Conservation (phyloP, 208 protist genomes). For the Vickermania ingenoplastis region DNA sequence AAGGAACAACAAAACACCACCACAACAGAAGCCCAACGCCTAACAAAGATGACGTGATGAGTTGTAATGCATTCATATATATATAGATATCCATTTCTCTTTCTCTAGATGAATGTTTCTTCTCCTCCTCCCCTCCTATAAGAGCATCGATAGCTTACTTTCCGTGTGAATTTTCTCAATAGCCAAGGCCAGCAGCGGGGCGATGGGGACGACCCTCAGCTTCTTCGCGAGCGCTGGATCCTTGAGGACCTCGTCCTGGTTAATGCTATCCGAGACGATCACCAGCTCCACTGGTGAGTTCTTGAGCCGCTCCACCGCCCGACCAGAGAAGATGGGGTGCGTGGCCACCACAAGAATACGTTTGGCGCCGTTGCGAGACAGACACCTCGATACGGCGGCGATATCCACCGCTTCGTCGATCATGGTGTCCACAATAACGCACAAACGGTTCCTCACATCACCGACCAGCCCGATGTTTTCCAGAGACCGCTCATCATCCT, state of each 20-base stretch:
- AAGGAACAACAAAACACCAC: no score
- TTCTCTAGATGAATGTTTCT: no score
- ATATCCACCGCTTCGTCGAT: conserved; percentile 79
- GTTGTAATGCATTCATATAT: no score
- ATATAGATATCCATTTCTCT: no score
- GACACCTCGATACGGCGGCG: conserved; percentile 31
- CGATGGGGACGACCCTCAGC: conserved; percentile 74
- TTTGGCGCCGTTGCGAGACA: conserved; percentile 48
- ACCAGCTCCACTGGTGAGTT: conserved; percentile 68
- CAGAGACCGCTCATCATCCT: conserved; percentile 15
- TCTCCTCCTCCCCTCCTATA: conserved; percentile 38
- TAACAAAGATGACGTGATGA: no score
- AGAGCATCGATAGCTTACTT: conserved; percentile 59
- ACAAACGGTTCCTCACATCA: conserved; percentile 54
- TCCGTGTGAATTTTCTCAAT: conserved; percentile 86
- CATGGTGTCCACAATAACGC: conserved; percentile 68
- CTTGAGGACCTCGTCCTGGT: conserved; percentile 65
- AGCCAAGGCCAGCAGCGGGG: conserved; percentile 67
- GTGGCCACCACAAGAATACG: conserved; percentile 66
- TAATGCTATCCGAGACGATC: conserved; percentile 74
- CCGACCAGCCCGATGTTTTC: conserved; percentile 62
- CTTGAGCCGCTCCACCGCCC: conserved; percentile 45
- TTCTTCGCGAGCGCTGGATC: conserved; percentile 60
- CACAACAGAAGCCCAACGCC: no score
- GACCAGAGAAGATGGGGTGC: conserved; percentile 65